phyloP scores from a whole-genome alignment of 2,329 filamentous ascomycete species.

The Colletotrichum sojae region DNA sequence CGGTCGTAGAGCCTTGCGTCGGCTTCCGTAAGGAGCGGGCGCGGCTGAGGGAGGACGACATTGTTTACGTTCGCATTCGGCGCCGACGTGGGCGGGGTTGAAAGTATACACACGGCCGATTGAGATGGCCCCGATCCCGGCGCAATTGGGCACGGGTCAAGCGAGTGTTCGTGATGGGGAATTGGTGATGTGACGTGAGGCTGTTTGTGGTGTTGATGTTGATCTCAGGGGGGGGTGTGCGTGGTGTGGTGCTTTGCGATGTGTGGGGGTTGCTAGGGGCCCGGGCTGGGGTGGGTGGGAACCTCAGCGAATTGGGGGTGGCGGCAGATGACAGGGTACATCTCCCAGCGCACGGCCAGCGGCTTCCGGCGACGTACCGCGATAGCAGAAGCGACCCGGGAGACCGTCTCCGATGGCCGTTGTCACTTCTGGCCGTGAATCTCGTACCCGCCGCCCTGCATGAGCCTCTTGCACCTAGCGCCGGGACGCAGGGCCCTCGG shows the following conservation, averaged over 20 bases:
- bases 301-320: not conserved
- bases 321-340: slow-evolving; percentile 20
- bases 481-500: not conserved
- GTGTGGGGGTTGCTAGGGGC: slow-evolving; percentile 33
- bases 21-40: slow-evolving; percentile 65
- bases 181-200: not conserved
- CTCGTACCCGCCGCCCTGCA: slow-evolving; percentile 4
- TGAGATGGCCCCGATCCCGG: not conserved
- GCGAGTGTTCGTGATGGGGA: too few species aligned
- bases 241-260: slow-evolving; percentile 18
- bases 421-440: not conserved
- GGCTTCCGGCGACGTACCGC: not conserved
- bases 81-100: not conserved
- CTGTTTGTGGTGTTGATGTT: slow-evolving; percentile 32
- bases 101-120: not conserved
- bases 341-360: not conserved
- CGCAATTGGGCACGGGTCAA: not conserved
- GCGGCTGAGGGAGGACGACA: slow-evolving; percentile 61
- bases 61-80: slow-evolving; percentile 41
- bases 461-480: slow-evolving; percentile 1
- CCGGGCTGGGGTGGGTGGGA: not conserved
- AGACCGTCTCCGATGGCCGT: too few species aligned
- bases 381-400: not conserved
- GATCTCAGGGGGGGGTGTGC: slow-evolving; percentile 28
- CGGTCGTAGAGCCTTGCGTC: slow-evolving; percentile 44